Evolutionary conservation across 2,329 filamentous ascomycete genomes (phyloP).

Genomic region (Chalara sp.): DNA sequence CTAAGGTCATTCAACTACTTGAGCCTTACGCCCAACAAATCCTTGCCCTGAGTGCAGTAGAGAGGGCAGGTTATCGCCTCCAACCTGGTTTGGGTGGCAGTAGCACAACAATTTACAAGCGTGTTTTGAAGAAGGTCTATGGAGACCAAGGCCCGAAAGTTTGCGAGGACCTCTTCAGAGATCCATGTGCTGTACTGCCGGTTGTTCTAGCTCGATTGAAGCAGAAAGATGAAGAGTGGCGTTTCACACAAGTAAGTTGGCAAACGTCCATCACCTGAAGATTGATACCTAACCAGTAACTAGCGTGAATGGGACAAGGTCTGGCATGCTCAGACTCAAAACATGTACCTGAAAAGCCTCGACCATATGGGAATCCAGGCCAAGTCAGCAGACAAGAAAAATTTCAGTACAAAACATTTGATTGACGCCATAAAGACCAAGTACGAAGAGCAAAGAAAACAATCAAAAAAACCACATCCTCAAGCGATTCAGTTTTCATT

Average conservation of each 20-base stretch:
- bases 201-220: slow-evolving; percentile 85
- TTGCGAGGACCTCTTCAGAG: slow-evolving; percentile 76
- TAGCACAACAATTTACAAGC: slow-evolving; percentile 93
- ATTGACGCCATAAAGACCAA: slow-evolving; percentile 87
- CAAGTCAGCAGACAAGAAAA: slow-evolving; percentile 84
- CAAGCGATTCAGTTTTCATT: slow-evolving; percentile 70
- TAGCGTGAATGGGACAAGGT: slow-evolving; percentile 97
- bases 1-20: slow-evolving; percentile 90
- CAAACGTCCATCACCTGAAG: background rate
- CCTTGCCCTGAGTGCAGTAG: slow-evolving; percentile 66
- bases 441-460: slow-evolving; percentile 80
- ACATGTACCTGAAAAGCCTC: slow-evolving; percentile 91
- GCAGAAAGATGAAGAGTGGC: slow-evolving; percentile 96
- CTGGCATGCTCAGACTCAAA: slow-evolving; percentile 92
- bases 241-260: slow-evolving; percentile 63
- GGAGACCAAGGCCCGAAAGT: slow-evolving; percentile 82
- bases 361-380: slow-evolving; percentile 93
- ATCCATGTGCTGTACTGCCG: slow-evolving; percentile 82
- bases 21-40: slow-evolving; percentile 92
- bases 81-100: slow-evolving; percentile 81
- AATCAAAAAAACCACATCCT: slow-evolving; percentile 54
- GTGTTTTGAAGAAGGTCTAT: slow-evolving; percentile 96
- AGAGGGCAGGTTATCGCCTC: slow-evolving; percentile 70
- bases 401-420: slow-evolving; percentile 83
- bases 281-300: background rate